Evolutionary conservation across 371 early-diverging fungal species (phyloP).

Genomic region (Mortierella sp.): DNA sequence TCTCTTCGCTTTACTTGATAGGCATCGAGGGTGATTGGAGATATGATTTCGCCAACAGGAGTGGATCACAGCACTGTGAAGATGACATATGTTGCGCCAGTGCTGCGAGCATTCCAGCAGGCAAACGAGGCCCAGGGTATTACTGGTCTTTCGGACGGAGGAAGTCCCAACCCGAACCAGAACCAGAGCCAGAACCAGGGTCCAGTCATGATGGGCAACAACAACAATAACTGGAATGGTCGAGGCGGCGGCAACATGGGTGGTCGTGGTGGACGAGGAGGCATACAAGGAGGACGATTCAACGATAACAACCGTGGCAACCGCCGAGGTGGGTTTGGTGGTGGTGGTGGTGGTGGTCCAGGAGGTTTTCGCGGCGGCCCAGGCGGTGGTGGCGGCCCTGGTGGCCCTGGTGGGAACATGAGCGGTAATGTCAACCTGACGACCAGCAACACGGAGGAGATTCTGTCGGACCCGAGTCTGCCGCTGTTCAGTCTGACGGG

Average conservation of each 20-base stretch:
- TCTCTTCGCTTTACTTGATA: not conserved
- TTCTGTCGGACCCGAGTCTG: not conserved
- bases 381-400: conserved; percentile 3
- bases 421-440: conserved; percentile 12
- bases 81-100: conserved; percentile 64
- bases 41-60: conserved; percentile 56
- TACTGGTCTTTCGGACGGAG: not conserved
- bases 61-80: conserved; percentile 89
- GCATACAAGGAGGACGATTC: too few species aligned
- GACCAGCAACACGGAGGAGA: conserved; percentile 8
- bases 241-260: conserved; percentile 12
- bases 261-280: conserved; percentile 23
- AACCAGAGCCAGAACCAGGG: conserved; percentile 21
- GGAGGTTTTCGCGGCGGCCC: conserved; percentile 24
- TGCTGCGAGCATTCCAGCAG: conserved; percentile 17
- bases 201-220: not conserved
- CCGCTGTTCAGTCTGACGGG: conserved; percentile 49
- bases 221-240: not conserved
- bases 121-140: not conserved
- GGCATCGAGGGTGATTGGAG: conserved; percentile 42
- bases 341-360: conserved; percentile 7
- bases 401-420: not conserved
- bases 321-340: conserved; percentile 20
- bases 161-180: conserved; percentile 27
- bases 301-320: not conserved